Evolutionary conservation across 2,329 filamentous ascomycete species (phyloP), one percentile per base, ranked within the genome.

Genomic region (Ophiostoma piceae): DNA sequence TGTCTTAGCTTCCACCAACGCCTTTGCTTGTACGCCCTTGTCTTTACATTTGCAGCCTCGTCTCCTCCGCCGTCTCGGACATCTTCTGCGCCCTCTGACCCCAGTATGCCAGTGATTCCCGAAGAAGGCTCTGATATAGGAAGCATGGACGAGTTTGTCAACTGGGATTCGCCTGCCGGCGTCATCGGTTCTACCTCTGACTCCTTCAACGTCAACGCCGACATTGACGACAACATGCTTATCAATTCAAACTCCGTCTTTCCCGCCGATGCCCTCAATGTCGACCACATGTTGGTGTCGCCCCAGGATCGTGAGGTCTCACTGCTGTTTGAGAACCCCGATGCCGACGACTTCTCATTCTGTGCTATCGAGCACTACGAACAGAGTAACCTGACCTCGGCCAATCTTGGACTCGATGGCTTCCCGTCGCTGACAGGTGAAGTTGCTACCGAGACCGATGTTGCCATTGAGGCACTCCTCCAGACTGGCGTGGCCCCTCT

Each of bases 321-420:
- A 76, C 81, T 88, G 19, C 82, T 84, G 43, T 80, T 88, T 69
- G 84, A 81, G 51, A 84, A 87, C 73, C 80, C 84, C 66, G 82
- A 83, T n/a, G 84, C 84, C 54, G 85, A 88, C 72, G 84, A 87
- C 76, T 85, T 86, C 75, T 84, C 84, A 62, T 87, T 86, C 75
- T 84, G 82, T 78, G 85, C 85, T 71, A 79, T 88, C 4, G 82
- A 88, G 73, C 85, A 88, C 75, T 88, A 84, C 74, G 79, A 77
- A 74, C 79, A 76, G 69, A 78, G 76, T 76, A 80, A 78, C 75
- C 78, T 79, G 66, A 74, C 74, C 5, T 32, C 68, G n/a, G 68
- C 70, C 62, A 73, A 73, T 60, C 68, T 76, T 22, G 41, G 35
- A 5, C 57, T 62, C 19, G 57, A 3, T 12, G 57, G 22, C 26